Conservation (phyloP, 257 asterid genomes). For the Anisodus tanguticus region DNA sequence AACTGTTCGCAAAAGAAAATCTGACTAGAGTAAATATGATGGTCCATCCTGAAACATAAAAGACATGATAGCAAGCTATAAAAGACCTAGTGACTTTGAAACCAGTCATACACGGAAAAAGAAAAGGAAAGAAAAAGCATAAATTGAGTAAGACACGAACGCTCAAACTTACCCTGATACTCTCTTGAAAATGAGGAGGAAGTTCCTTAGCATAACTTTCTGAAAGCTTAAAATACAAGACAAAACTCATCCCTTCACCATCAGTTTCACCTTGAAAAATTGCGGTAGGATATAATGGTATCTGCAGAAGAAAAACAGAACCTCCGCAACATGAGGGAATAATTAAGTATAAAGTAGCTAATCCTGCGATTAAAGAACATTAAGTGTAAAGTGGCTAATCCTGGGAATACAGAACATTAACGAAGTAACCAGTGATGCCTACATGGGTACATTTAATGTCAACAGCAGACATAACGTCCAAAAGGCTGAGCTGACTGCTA, state of each 20-base stretch:
- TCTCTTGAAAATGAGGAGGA: constrained; percentile 59
- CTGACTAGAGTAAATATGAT: neutral
- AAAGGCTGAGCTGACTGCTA: neutral
- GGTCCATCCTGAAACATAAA: neutral
- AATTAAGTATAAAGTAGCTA: neutral
- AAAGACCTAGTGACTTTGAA: neutral
- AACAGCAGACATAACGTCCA: neutral
- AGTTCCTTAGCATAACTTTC: constrained; percentile 54
- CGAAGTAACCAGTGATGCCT: neutral
- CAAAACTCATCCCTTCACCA: constrained; percentile 60
- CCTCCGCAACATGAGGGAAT: neutral
- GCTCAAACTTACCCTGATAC: constrained; percentile 42
- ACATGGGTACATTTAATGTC: neutral
- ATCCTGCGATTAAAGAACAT: neutral
- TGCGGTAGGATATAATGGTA: constrained; percentile 54
- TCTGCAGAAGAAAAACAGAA: constrained; percentile 37
- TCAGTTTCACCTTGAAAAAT: constrained; percentile 57
- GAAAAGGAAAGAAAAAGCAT: too few relatives aligned
- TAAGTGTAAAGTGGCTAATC: neutral
- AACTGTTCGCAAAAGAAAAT: neutral
- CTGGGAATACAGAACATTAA: neutral
- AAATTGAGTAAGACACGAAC: too few relatives aligned
- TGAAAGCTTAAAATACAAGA: constrained; percentile 53
- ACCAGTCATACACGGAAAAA: too few relatives aligned
- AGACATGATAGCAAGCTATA: neutral